phyloP scores from a whole-genome alignment of 805 yeast species.

The Zygoascus flipseniorum region DNA sequence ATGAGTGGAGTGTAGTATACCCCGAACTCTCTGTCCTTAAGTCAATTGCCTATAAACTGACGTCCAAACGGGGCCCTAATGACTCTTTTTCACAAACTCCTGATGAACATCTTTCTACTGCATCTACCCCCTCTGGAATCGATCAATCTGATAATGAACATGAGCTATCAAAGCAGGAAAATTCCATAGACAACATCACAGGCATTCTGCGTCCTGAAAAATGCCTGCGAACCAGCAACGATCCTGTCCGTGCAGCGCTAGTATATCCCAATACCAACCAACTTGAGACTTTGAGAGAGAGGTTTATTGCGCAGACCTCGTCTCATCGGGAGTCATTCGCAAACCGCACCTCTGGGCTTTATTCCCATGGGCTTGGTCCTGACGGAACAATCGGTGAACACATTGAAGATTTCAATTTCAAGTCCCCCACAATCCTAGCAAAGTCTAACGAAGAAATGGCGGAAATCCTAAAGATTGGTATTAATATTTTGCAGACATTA shows the following conservation, averaged over 20 bases:
- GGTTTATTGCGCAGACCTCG: slow-evolving; percentile 3
- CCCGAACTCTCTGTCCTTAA: slow-evolving; percentile 3
- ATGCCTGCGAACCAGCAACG: slow-evolving; percentile 11
- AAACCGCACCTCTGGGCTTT: not conserved
- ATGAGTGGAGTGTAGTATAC: slow-evolving; percentile 18
- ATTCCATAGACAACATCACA: slow-evolving; percentile 7
- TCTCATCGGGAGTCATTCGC: not conserved
- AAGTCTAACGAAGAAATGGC: slow-evolving; percentile 14
- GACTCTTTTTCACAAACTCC: not conserved
- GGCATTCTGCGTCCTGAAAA: slow-evolving; percentile 17
- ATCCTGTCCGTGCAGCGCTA: slow-evolving; percentile 15
- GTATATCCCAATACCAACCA: slow-evolving; percentile 15
- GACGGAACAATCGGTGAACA: not conserved
- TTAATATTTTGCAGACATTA: slow-evolving; percentile 22
- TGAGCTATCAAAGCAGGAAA: not conserved
- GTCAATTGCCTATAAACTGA: not conserved
- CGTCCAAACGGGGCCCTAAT: not conserved
- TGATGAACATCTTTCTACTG: not conserved
- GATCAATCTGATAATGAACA: not conserved
- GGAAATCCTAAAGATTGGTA: slow-evolving; percentile 19
- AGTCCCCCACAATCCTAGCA: not conserved
- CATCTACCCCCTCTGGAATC: not conserved
- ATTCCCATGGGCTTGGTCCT: not conserved
- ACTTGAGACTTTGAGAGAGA: slow-evolving; percentile 16
- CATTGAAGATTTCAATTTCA: not conserved